Evolutionary conservation across 257 asterid genomes (phyloP).

Genomic region (Solanum tarapatanum): DNA sequence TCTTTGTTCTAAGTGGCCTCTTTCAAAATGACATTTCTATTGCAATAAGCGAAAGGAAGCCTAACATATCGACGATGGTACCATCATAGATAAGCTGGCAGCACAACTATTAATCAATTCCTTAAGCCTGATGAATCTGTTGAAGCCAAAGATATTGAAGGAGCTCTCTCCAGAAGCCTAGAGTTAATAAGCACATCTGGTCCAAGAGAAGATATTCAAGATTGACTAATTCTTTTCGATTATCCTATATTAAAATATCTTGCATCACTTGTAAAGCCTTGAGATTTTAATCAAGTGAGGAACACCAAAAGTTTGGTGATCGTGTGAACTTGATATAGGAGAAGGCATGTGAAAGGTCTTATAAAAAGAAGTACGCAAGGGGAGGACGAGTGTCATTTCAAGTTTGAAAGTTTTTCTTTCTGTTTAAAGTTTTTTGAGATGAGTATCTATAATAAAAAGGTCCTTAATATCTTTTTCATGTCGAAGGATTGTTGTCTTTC

Average conservation of each 20-base stretch:
- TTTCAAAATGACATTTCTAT: background rate
- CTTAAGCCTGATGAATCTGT: conserved; percentile 38
- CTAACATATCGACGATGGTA: conserved; percentile 31
- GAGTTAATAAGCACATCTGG: background rate
- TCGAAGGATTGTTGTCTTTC: background rate
- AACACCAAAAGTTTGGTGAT: too few species aligned
- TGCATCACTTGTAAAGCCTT: background rate
- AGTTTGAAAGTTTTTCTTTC: background rate
- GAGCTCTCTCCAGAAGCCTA: conserved; percentile 10
- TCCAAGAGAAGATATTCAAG: background rate
- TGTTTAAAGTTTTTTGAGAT: background rate
- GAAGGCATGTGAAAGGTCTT: too few species aligned
- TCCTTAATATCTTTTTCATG: background rate
- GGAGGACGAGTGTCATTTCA: too few species aligned
- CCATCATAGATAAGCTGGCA: conserved; percentile 28
- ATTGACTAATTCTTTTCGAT: background rate
- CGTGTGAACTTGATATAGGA: too few species aligned
- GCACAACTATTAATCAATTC: conserved; percentile 34
- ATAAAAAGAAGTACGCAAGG: too few species aligned
- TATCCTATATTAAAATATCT: background rate
- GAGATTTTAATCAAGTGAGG: background rate
- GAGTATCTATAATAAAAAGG: background rate
- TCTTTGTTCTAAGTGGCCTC: conserved; percentile 45
- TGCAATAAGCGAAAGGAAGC: conserved; percentile 18
- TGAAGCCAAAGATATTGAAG: conserved; percentile 33